These are phyloP conservation scores for Exobasidium cylindrosporum DNA, from an alignment of 1,284 basidiomycete species.

Conservation along the genomic window DNA sequence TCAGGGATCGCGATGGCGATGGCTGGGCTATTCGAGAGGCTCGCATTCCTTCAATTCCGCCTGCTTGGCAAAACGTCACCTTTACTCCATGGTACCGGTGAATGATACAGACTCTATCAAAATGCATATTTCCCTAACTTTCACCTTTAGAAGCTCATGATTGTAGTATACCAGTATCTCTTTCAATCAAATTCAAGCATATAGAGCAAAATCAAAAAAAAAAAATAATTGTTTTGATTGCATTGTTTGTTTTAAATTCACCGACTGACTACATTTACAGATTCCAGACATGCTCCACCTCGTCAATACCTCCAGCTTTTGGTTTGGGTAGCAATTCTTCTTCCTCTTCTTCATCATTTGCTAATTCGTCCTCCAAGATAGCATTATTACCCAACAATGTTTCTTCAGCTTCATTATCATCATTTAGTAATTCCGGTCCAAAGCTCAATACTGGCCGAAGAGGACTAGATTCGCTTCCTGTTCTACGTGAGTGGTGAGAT, in stretches of 20 bases:
- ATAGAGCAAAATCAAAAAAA: too few relatives aligned
- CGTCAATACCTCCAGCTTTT: conserved; percentile 45
- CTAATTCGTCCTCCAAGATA: conserved; percentile 16
- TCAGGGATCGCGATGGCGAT: conserved; percentile 8
- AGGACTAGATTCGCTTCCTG: conserved; percentile 26
- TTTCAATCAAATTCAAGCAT: too few relatives aligned
- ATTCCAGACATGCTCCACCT: conserved; percentile 20
- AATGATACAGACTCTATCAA: too few relatives aligned
- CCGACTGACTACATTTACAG: not conserved
- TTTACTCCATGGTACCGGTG: conserved; percentile 14
- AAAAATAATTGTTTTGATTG: too few relatives aligned
- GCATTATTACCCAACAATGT: conserved; percentile 9
- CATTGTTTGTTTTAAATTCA: too few relatives aligned
- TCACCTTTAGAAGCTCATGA: too few relatives aligned
- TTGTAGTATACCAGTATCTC: too few relatives aligned
- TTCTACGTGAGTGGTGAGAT: conserved; percentile 21
- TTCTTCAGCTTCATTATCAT: conserved; percentile 32
- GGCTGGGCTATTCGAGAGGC: conserved; percentile 11
- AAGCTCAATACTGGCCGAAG: conserved; percentile 39
- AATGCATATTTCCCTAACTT: too few relatives aligned
- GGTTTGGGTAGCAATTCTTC: conserved; percentile 33
- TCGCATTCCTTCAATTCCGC: conserved; percentile 1
- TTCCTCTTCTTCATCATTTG: conserved; percentile 25
- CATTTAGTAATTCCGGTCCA: conserved; percentile 27
- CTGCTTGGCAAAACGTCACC: conserved; percentile 8